A percentile compares a stretch with the other conserved stretches of the same genome.
These are phyloP conservation scores for Sporothrix curviconia DNA, from an alignment of 2,329 filamentous ascomycete species.

Conservation along the genomic window DNA sequence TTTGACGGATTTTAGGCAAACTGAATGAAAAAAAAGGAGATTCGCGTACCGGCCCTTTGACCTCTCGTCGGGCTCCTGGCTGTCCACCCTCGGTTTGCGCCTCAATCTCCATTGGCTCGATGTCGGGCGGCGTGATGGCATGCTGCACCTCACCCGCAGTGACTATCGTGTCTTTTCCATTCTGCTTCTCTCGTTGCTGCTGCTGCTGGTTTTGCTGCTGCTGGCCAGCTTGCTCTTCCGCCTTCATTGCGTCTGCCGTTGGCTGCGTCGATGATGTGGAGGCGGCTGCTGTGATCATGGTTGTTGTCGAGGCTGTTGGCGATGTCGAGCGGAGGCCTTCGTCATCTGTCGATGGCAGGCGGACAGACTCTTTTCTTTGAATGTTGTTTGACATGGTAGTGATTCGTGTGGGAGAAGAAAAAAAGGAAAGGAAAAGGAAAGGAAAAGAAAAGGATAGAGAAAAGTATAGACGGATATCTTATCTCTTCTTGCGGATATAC, in stretches of 20 bases:
- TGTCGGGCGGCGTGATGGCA: neutral
- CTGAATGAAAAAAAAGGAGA: neutral
- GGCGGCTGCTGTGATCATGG: constrained; percentile 11
- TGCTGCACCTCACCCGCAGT: neutral
- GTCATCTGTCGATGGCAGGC: constrained; percentile 7
- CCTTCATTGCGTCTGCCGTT: neutral
- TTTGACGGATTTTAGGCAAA: too few relatives aligned
- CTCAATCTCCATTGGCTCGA: constrained; percentile 2
- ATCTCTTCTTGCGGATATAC: too few relatives aligned
- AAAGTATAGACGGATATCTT: too few relatives aligned
- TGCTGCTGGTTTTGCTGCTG: neutral
- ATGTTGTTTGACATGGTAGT: constrained; percentile 1
- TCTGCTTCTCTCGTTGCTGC: neutral
- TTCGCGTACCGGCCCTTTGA: neutral
- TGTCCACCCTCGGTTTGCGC: neutral
- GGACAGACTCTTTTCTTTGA: constrained; percentile 1
- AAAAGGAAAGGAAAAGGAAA: neutral
- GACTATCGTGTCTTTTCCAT: neutral
- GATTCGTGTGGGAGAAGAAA: neutral
- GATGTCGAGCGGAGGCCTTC: constrained; percentile 6
- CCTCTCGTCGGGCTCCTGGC: neutral
- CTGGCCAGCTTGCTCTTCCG: neutral
- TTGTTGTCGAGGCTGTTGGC: constrained; percentile 7
- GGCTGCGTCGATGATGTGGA: neutral
- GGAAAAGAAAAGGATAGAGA: neutral